A percentile compares a stretch with the other conserved stretches of the same genome.
Evolutionary conservation across 768 basidiomycete species (phyloP).

Genomic region (Tylopilus plumbeoviolaceoides): DNA sequence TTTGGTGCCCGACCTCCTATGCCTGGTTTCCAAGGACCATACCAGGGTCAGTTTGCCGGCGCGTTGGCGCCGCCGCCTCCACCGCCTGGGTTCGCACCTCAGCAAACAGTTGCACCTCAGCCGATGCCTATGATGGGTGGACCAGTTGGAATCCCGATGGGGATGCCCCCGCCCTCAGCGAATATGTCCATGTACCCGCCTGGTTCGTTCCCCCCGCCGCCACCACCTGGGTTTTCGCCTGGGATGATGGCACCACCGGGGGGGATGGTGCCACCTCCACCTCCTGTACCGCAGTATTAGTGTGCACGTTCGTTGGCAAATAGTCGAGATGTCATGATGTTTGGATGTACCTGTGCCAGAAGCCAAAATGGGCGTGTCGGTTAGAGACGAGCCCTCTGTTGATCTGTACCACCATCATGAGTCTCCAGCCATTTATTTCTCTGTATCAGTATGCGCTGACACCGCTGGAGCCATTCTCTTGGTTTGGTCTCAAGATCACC

Average conservation of each 20-base stretch:
- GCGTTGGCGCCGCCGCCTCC: conserved; percentile 79
- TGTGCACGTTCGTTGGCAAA: conserved; percentile 7
- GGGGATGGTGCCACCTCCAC: conserved; percentile 43
- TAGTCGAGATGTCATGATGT: neutral
- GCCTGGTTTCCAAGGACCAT: conserved; percentile 70
- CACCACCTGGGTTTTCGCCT: conserved; percentile 63
- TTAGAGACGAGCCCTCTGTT: neutral
- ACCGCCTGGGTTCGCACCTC: conserved; percentile 73
- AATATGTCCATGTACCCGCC: conserved; percentile 46
- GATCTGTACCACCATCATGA: conserved; percentile 22
- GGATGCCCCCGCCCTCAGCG: conserved; percentile 29
- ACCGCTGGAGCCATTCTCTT: conserved; percentile 63
- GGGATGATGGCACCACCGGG: conserved; percentile 34
- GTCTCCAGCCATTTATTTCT: conserved; percentile 41
- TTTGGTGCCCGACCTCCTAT: conserved; percentile 65
- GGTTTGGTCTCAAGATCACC: conserved; percentile 57
- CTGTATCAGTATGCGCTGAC: conserved; percentile 50
- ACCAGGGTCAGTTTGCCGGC: conserved; percentile 93
- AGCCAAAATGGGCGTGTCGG: conserved; percentile 2
- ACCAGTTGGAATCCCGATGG: conserved; percentile 30
- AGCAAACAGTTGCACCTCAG: conserved; percentile 59
- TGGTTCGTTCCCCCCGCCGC: conserved; percentile 55
- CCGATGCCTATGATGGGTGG: conserved; percentile 34
- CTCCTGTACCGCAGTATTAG: conserved; percentile 36
- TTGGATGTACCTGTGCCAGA: conserved; percentile 1